Evolutionary conservation across 169 alveolate species (phyloP), one percentile per base, ranked within the genome.

Genomic region (Babesia bovis): DNA sequence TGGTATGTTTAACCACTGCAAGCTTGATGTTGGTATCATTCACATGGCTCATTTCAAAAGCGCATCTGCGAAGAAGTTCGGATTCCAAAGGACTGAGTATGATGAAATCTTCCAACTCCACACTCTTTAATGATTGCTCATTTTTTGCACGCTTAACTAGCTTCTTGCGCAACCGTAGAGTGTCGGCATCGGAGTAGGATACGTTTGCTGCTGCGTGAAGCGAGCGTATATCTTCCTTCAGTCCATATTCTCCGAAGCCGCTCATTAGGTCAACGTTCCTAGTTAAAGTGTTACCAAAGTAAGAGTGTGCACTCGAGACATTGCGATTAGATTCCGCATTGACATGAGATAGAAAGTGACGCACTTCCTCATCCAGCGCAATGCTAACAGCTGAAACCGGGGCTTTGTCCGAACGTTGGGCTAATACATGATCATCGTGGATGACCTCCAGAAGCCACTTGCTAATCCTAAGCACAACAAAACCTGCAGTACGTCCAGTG

Each of bases 181-280:
- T 2, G 21, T 67, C 78, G 19, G 57, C 28, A 21, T 67, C 78
- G 25, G 19, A 23, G 30, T 33, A 30, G 0, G 30, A 17, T 15
- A 57, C 41, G 21, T 57, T 59, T 0, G 36, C 19, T 12, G 41
- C 55, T 0, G 28, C 33, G 33, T 74, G 56, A 13, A 78, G 42
- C 45, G 66, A 41, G 33, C 77, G 51, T 13, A 78, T 15, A 36
- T 78, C 86, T 32, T 78, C 86, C 25, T 68, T 42, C 21, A 78
- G 45, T 10, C 67, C 51, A 25, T 71, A 71, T 33, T 49, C 71
- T 9, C 19, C 35, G 40, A 71, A 7, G 0, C 82, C 82, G 32
- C 67, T 71, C 13, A 60, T 7, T 4, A 71, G 4, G 35, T 56
- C 75, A 5, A 59, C 15, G 15, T 71, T 74, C 65, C 58, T 71